These are phyloP conservation scores for Ogataea glucozyma DNA, from an alignment of 805 yeast species.

Conservation along the genomic window DNA sequence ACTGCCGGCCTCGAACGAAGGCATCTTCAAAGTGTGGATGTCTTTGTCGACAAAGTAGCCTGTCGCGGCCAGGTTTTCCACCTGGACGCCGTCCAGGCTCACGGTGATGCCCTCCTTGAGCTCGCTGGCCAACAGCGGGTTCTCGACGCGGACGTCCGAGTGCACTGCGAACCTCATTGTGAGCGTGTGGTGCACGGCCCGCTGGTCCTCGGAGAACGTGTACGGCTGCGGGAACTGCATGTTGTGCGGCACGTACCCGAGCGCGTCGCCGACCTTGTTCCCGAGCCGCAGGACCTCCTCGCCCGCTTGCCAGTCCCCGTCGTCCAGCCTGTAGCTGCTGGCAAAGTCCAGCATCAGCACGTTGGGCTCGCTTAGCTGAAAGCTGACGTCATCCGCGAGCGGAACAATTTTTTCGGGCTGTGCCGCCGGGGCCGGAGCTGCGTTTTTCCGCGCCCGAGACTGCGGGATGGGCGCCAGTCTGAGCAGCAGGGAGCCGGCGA, in stretches of 20 bases:
- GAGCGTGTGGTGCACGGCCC: not conserved
- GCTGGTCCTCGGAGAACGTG: conserved; percentile 1
- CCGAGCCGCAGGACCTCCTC: conserved; percentile 14
- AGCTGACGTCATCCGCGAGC: conserved; percentile 5
- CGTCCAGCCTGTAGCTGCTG: conserved; percentile 8
- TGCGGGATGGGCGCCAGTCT: conserved; percentile 6
- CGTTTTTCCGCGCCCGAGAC: not conserved
- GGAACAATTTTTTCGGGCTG: not conserved
- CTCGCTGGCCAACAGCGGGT: conserved; percentile 6
- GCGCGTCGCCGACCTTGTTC: conserved; percentile 4
- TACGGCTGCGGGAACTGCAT: conserved; percentile 12
- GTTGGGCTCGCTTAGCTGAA: conserved; percentile 11
- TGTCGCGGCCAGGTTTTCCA: not conserved
- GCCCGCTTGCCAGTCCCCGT: conserved; percentile 9
- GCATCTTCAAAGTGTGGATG: conserved; percentile 7
- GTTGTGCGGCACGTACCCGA: conserved; percentile 3
- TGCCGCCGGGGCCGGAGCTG: not conserved
- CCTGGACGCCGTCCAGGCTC: not conserved
- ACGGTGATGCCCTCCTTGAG: not conserved
- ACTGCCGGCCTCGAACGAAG: conserved; percentile 15
- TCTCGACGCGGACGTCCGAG: not conserved
- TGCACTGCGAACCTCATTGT: not conserved
- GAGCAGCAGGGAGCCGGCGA: conserved; percentile 10
- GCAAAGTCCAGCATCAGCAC: conserved; percentile 13
- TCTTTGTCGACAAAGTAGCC: conserved; percentile 10